Evolutionary conservation across 208 protist genomes (phyloP), one percentile per base, ranked within the genome.

Genomic region (Crithidia acanthocephali): DNA sequence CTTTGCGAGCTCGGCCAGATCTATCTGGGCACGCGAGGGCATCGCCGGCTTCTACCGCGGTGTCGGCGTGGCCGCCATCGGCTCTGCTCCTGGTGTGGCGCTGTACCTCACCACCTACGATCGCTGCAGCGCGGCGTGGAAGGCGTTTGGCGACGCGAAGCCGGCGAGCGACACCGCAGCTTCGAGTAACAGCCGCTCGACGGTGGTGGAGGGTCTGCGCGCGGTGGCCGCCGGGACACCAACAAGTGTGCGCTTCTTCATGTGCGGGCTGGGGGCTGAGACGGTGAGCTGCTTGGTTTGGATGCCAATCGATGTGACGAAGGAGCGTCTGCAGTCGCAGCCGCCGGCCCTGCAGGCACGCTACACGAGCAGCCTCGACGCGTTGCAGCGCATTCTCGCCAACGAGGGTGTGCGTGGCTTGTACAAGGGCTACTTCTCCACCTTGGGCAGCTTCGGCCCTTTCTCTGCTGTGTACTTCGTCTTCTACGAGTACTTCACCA

Each of bases 381-480:
- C 90, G 0, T 40, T 95, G 20, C 72, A 72, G 27, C 91, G 87
- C 33, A 86, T 95, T 27, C 18, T 78, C 10, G 40, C 45, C 4
- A 69, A 87, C 35, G 93, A 97, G 44, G 85, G 87, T 2, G 16
- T 95, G 15, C 37, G 69, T 22, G 93, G 93, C 0, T 58, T 98
- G 27, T 98, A 98, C 74, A 86, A 83, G 53, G 94, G 92, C 27
- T 96, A 97, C 72, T 81, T 64, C 18, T 93, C 92, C 10, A 98
- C 94, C 5, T 51, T 98, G 6, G 80, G 76, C 28, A 93, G 84
- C 56, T 98, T 97, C 69, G 94, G 92, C 22, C 94, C 94, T 2
- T 98, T 91, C 63, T 97, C 92, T 0, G 94, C 91, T 0, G 76
- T 92, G 9, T 96, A 97, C 71, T 98, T 98, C 83, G 81, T 90